Evolutionary conservation across 805 yeast species (phyloP).

Genomic region (Yarrowia sp.): DNA sequence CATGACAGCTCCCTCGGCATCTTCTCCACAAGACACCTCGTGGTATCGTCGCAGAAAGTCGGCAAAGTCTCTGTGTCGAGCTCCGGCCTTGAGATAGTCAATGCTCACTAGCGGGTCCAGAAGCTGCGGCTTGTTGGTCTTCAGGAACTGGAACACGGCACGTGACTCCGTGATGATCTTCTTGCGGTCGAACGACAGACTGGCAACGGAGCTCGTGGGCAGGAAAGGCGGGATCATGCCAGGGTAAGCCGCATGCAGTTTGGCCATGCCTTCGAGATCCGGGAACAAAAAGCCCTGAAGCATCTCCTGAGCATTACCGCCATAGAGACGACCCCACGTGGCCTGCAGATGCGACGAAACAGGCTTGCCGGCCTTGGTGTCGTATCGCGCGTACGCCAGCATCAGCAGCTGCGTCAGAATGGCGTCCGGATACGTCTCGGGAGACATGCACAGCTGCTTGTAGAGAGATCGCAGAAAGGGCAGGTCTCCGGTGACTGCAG

Average conservation of each 20-base stretch:
- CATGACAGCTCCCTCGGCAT: neutral
- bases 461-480: conserved; percentile 16
- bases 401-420: conserved; percentile 33
- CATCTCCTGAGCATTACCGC: conserved; percentile 27
- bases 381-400: conserved; percentile 33
- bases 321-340: conserved; percentile 25
- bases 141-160: conserved; percentile 28
- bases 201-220: conserved; percentile 14
- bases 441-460: conserved; percentile 29
- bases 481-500: conserved; percentile 33
- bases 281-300: conserved; percentile 26
- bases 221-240: conserved; percentile 28
- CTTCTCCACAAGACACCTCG: conserved; percentile 7
- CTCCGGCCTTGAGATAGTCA: conserved; percentile 19
- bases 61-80: conserved; percentile 17
- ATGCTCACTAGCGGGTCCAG: neutral
- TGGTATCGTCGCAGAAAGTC: conserved; percentile 22
- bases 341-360: conserved; percentile 12
- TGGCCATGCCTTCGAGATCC: neutral
- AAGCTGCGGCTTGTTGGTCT: conserved; percentile 21
- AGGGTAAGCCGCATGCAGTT: conserved; percentile 3
- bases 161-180: conserved; percentile 7
- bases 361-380: neutral
- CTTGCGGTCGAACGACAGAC: conserved; percentile 3
- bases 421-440: conserved; percentile 26